Evolutionary conservation across 2,329 filamentous ascomycete genomes (phyloP), one percentile per base, ranked within the genome.

Genomic region (Aureobasidium subglaciale): DNA sequence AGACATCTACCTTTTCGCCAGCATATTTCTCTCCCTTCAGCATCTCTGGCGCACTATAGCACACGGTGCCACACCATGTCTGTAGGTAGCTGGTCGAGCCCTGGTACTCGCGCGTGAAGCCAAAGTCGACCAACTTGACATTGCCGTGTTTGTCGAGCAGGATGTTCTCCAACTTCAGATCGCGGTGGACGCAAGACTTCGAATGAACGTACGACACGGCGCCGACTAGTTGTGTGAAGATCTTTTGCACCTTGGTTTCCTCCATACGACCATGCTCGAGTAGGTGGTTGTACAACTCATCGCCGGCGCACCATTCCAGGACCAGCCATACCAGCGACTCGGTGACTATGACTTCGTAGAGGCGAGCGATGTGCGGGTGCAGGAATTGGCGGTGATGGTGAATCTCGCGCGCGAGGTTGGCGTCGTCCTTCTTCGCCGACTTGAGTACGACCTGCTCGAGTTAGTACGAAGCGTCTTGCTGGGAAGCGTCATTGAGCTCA

Each of bases 41-140:
- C 93, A 99, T 99, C 71, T 99, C 93, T 2, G 93, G 93, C 2
- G 93, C 93, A 55, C 90, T 96, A 72, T 99, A 99, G 74, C 92
- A 97, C 60, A 99, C 86, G 0, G 93, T 99, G 5, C 93, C 93
- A 69, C 93, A 99, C 72, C 96, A 99, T 1, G 93, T 99, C 71
- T 97, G 92, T 55, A 99, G 75, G 66, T 97, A 92, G 69, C 91
- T 97, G 27, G 89, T 83, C 64, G 95, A 90, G 58, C 92, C 92
- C 71, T 96, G 90, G 70, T 99, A 99, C 73, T 99, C 93, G 62
- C 93, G 81, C 10, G 93, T 99, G 68, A 99, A 99, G 16, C 93
- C 93, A 74, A 99, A 99, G 70, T 99, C 93, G 63, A 95, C 92
- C 59, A 99, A 75, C 73, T 99, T 99, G 63, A 99, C 93, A 66